Conservation (phyloP, 371 early-diverging fungal species). For the Apophysomyces elegans region DNA sequence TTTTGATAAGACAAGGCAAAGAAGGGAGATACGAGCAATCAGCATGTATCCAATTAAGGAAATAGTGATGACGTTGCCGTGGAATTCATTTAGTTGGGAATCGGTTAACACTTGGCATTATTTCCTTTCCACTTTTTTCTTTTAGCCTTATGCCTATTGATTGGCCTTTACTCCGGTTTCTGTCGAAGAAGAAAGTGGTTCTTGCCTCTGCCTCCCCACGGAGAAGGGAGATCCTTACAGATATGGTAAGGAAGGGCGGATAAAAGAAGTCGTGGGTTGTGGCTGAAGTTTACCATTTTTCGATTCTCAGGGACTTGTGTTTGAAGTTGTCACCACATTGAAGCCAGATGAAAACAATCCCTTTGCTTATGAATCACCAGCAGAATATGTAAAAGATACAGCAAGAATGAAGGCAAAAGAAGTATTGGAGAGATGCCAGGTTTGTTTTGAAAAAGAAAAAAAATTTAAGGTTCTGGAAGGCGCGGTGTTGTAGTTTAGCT, state of each 20-base stretch:
- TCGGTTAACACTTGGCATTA: too few species aligned
- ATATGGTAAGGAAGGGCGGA: conserved; percentile 47
- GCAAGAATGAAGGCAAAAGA: conserved; percentile 46
- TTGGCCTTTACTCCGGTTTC: not conserved
- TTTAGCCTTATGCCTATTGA: not conserved
- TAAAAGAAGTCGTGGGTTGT: not conserved
- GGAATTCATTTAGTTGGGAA: too few species aligned
- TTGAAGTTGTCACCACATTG: conserved; percentile 59
- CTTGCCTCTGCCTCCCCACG: conserved; percentile 86
- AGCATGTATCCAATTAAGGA: too few species aligned
- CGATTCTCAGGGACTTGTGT: conserved; percentile 56
- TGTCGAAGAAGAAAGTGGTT: conserved; percentile 55
- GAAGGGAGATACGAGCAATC: too few species aligned
- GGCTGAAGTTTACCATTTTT: conserved; percentile 13
- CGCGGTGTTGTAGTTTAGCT: not conserved
- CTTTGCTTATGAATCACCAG: conserved; percentile 24
- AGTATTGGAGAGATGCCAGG: conserved; percentile 41
- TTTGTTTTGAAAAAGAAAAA: conserved; percentile 15
- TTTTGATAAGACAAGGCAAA: too few species aligned
- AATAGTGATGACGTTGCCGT: too few species aligned
- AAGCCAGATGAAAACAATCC: conserved; percentile 42
- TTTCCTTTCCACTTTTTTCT: too few species aligned
- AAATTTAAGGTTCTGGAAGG: not conserved
- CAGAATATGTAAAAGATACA: conserved; percentile 43
- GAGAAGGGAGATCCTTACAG: conserved; percentile 73